These are phyloP conservation scores for Trichoderma sp. DNA, from an alignment of 2,329 filamentous ascomycete species.

Conservation along the genomic window DNA sequence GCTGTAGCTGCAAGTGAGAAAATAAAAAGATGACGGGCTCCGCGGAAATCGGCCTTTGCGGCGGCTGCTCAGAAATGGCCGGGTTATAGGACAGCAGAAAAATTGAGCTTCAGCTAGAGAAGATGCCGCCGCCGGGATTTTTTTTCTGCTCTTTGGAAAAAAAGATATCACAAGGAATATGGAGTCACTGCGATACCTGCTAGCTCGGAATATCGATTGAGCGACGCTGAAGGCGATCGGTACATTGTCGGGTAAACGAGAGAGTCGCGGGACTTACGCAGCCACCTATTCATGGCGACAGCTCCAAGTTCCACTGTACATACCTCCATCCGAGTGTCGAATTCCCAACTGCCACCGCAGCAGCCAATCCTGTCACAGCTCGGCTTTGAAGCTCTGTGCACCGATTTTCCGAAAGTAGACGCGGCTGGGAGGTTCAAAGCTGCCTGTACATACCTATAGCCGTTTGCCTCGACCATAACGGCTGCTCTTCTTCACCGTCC, in stretches of 20 bases:
- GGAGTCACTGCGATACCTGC: slow-evolving; percentile 24
- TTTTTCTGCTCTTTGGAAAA: slow-evolving; percentile 1
- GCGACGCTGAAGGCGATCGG: slow-evolving; percentile 30
- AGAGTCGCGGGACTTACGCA: neutral
- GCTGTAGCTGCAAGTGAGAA: slow-evolving; percentile 18
- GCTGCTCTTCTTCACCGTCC: neutral
- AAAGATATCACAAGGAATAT: slow-evolving; percentile 27
- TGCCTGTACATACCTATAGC: neutral
- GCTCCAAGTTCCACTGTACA: neutral
- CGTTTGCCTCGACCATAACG: too few relatives aligned
- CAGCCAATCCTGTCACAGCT: neutral
- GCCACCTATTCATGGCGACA: neutral
- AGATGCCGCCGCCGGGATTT: slow-evolving; percentile 22
- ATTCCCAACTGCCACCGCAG: neutral
- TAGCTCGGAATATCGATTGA: slow-evolving; percentile 32
- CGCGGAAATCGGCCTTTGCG: slow-evolving; percentile 4
- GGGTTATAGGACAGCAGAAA: neutral
- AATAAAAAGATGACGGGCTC: slow-evolving; percentile 22
- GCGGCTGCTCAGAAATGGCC: slow-evolving; percentile 2
- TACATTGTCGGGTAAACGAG: slow-evolving; percentile 33
- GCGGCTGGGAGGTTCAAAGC: neutral
- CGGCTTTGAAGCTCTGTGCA: neutral
- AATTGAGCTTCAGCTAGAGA: slow-evolving; percentile 14
- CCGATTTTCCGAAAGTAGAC: neutral
- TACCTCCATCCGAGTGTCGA: neutral